phyloP scores from a whole-genome alignment of 1,284 basidiomycete species.

The Wolfiporia cocos region DNA sequence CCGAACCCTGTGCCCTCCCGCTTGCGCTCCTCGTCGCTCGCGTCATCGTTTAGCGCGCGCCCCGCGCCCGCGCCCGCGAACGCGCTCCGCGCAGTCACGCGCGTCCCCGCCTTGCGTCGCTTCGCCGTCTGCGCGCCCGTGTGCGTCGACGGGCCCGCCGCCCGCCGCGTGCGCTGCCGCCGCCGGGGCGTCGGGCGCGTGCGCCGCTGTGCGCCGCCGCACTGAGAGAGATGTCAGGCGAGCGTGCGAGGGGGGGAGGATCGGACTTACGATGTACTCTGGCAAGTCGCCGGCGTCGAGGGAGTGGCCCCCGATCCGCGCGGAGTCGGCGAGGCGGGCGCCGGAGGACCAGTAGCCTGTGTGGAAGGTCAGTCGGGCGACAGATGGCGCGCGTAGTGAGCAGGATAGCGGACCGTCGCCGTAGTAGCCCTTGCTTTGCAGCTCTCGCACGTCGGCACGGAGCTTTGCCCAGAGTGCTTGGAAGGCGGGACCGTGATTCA shows the following conservation, averaged over 20 bases:
- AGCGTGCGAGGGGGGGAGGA: constrained; percentile 3
- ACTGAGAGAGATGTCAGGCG: constrained; percentile 34
- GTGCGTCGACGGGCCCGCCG: constrained; percentile 41
- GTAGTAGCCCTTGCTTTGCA: constrained; percentile 70
- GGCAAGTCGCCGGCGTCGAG: constrained; percentile 54
- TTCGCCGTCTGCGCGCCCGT: constrained; percentile 57
- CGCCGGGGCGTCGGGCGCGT: constrained; percentile 42
- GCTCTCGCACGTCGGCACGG: constrained; percentile 52
- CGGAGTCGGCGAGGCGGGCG: constrained; percentile 58
- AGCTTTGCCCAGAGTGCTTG: constrained; percentile 67
- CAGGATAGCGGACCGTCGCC: constrained; percentile 56
- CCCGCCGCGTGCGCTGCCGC: constrained; percentile 35
- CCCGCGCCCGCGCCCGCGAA: constrained; percentile 55
- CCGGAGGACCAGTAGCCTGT: constrained; percentile 79
- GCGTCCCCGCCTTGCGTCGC: constrained; percentile 61
- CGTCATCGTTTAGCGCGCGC: constrained; percentile 38
- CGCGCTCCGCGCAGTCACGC: constrained; percentile 52
- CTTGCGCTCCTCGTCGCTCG: constrained; percentile 33
- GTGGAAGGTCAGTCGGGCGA: constrained; percentile 2
- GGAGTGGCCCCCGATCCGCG: constrained; percentile 42
- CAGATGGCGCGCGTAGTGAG: constrained; percentile 2
- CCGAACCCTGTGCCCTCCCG: constrained; percentile 53
- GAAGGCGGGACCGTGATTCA: constrained; percentile 71
- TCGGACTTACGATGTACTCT: constrained; percentile 57
- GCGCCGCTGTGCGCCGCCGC: constrained; percentile 72